phyloP scores from a whole-genome alignment of 768 basidiomycete genomes.

The Gymnopilus dilepis region DNA sequence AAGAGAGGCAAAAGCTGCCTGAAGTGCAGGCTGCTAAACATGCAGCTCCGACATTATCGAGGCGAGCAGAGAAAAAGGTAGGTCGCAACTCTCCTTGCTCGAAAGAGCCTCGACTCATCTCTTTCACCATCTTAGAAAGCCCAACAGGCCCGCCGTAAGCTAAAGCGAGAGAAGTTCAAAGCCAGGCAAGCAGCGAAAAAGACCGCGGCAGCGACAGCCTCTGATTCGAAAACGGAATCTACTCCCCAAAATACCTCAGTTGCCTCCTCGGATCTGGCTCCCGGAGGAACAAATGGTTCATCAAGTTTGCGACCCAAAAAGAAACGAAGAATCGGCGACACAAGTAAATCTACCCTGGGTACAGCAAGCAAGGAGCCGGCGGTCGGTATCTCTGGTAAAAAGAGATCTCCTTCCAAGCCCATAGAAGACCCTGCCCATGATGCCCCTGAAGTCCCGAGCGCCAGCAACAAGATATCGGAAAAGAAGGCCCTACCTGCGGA shows the following conservation, averaged over 20 bases:
- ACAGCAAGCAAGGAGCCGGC: not conserved
- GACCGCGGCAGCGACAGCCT: not conserved
- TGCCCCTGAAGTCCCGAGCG: not conserved
- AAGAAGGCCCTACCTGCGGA: conserved; percentile 28
- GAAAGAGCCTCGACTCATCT: not conserved
- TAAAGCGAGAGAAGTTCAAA: conserved; percentile 46
- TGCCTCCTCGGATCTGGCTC: not conserved
- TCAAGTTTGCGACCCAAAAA: conserved; percentile 26
- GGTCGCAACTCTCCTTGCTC: conserved; percentile 14
- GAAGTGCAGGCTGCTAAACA: conserved; percentile 21
- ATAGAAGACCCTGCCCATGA: conserved; percentile 7
- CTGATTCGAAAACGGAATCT: not conserved
- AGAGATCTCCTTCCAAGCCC: conserved; percentile 10
- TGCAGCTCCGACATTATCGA: conserved; percentile 47
- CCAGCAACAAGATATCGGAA: not conserved
- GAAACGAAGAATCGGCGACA: conserved; percentile 23
- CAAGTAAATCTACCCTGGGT: not conserved
- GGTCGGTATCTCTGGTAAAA: not conserved
- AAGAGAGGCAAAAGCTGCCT: conserved; percentile 32
- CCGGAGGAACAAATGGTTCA: not conserved
- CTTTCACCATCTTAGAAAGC: conserved; percentile 43
- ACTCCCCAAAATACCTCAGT: not conserved
- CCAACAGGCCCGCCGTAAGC: conserved; percentile 48
- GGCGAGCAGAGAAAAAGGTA: conserved; percentile 69
- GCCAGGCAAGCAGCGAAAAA: conserved; percentile 16